Evolutionary conservation across 1,139 yeast genomes (phyloP).

Genomic region (Schizosaccharomyces versatilis): DNA sequence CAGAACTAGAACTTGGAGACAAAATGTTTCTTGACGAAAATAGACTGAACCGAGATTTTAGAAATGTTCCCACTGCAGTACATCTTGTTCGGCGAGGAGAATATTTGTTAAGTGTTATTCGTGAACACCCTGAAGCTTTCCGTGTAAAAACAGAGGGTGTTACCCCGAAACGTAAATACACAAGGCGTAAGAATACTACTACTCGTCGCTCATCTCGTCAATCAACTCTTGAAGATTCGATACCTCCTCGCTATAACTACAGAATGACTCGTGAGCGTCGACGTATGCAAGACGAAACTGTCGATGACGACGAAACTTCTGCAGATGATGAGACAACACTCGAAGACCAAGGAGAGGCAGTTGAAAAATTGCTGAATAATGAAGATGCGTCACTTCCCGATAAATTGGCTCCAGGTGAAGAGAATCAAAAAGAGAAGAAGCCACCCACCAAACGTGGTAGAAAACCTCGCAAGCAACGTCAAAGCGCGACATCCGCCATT

Average conservation of each 20-base stretch:
- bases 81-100: slow-evolving; percentile 89
- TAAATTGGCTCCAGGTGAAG: no score
- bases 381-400: no score
- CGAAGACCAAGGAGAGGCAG: not conserved
- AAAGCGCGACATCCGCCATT: not conserved
- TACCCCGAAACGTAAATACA: not conserved
- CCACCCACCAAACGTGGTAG: not conserved
- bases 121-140: not conserved
- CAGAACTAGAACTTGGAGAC: slow-evolving; percentile 64
- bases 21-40: slow-evolving; percentile 38
- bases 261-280: not conserved
- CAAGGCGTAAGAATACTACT: not conserved
- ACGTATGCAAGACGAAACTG: not conserved
- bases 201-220: not conserved
- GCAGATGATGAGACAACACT: not conserved
- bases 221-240: not conserved
- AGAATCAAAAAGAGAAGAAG: not conserved
- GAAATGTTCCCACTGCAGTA: slow-evolving; percentile 67
- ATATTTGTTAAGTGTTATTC: slow-evolving; percentile 47
- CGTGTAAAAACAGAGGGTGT: not conserved
- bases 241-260: not conserved
- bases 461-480: not conserved
- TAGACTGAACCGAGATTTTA: slow-evolving; percentile 1
- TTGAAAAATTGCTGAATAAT: not conserved
- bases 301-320: not conserved